phyloP scores from a whole-genome alignment of 2,329 filamentous ascomycete genomes.

The Dactylellina cionopaga region DNA sequence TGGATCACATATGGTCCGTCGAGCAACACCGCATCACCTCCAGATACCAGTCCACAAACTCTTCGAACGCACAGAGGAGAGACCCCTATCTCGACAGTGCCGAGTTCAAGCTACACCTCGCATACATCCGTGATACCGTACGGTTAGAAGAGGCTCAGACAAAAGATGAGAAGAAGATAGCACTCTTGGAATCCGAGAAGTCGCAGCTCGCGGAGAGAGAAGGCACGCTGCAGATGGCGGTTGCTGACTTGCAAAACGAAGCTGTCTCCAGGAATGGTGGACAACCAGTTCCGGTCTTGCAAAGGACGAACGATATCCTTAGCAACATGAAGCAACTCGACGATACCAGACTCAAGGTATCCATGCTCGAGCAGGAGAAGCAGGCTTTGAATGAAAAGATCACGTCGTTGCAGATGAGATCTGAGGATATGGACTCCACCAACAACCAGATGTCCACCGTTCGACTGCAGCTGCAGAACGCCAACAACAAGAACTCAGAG shows the following conservation, averaged over 20 bases:
- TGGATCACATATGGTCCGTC: slow-evolving; percentile 50
- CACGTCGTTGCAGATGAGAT: slow-evolving; percentile 38
- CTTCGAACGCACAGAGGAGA: slow-evolving; percentile 35
- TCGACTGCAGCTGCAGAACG: slow-evolving; percentile 45
- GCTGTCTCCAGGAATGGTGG: slow-evolving; percentile 33
- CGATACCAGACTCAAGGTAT: slow-evolving; percentile 40
- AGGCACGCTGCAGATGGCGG: slow-evolving; percentile 33
- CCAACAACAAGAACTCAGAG: slow-evolving; percentile 43
- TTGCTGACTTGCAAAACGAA: slow-evolving; percentile 48
- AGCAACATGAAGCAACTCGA: slow-evolving; percentile 50
- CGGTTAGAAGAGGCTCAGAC: slow-evolving; percentile 38
- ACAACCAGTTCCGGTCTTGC: slow-evolving; percentile 30
- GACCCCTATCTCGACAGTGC: slow-evolving; percentile 52
- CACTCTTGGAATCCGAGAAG: slow-evolving; percentile 25
- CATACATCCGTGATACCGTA: slow-evolving; percentile 51
- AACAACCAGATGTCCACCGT: slow-evolving; percentile 36
- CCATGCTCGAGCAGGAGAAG: slow-evolving; percentile 52
- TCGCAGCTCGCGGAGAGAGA: slow-evolving; percentile 33
- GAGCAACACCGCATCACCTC: slow-evolving; percentile 44
- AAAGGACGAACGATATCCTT: slow-evolving; percentile 44
- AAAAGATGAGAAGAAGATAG: slow-evolving; percentile 35
- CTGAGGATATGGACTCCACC: slow-evolving; percentile 33
- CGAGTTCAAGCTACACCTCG: slow-evolving; percentile 52
- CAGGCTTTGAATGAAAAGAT: slow-evolving; percentile 38
- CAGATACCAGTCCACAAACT: slow-evolving; percentile 39